phyloP scores from a whole-genome alignment of 2,329 filamentous ascomycete genomes.

The Talaromyces albobiverticillius region DNA sequence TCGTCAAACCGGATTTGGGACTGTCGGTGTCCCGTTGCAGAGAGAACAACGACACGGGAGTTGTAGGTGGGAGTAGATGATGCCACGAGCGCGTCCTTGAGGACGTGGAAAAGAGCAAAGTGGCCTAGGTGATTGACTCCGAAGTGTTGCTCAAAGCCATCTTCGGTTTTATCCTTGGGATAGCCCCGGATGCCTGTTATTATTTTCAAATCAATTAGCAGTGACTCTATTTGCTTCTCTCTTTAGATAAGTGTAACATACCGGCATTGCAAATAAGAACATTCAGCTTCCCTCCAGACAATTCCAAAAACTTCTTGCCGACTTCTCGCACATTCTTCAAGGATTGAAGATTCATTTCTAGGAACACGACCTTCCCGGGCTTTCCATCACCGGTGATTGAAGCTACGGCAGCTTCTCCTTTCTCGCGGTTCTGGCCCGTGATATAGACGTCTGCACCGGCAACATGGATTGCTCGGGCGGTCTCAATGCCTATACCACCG shows the following conservation, averaged over 20 bases:
- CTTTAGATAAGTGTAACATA: too few relatives aligned
- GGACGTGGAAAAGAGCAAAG: constrained; percentile 11
- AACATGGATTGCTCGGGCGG: constrained; percentile 10
- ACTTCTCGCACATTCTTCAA: constrained; percentile 4
- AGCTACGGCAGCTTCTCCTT: constrained; percentile 1
- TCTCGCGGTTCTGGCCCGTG: constrained; percentile 7
- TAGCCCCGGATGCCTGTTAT: constrained; percentile 10
- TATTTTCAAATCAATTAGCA: neutral
- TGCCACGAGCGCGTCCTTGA: constrained; percentile 13
- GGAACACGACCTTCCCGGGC: constrained; percentile 8
- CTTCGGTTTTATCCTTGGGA: constrained; percentile 9
- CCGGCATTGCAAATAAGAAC: constrained; percentile 14
- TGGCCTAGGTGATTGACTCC: constrained; percentile 14
- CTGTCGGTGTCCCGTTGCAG: constrained; percentile 10
- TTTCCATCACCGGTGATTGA: constrained; percentile 9
- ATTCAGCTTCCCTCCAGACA: constrained; percentile 10
- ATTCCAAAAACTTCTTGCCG: constrained; percentile 5
- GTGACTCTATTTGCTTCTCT: too few relatives aligned
- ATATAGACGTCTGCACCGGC: constrained; percentile 14
- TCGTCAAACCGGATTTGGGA: constrained; percentile 11
- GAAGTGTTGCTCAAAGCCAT: constrained; percentile 15
- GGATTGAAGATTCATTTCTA: constrained; percentile 10
- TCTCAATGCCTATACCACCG: constrained; percentile 11
- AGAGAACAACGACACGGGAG: constrained; percentile 8
- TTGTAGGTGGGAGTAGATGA: constrained; percentile 6